Percentiles rank a stretch among this genome's conserved stretches.
Conservation (phyloP, 371 early-diverging fungal genomes). For the Mucor racemosus region DNA sequence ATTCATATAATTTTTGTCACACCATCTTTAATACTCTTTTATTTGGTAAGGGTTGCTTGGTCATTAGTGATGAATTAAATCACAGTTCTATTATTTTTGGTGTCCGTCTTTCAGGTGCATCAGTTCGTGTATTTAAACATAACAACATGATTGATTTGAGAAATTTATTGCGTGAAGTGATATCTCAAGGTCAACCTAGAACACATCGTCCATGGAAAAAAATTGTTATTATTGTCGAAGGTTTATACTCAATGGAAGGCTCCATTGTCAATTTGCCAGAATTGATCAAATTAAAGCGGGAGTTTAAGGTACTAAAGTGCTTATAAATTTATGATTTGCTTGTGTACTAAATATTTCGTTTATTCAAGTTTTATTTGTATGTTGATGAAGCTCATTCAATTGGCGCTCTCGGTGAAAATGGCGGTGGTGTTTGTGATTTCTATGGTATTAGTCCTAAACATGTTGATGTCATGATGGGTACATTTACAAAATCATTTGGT, state of each 20-base stretch:
- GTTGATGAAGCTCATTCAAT: constrained; percentile 99
- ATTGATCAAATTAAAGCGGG: constrained; percentile 89
- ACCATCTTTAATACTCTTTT: constrained; percentile 52
- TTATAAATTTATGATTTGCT: not conserved
- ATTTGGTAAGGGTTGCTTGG: constrained; percentile 91
- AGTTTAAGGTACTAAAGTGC: constrained; percentile 79
- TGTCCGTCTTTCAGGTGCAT: constrained; percentile 91
- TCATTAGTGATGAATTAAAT: constrained; percentile 98
- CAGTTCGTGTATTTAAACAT: constrained; percentile 96
- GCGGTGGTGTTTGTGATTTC: constrained; percentile 98
- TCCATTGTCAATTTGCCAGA: constrained; percentile 90
- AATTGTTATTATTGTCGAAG: constrained; percentile 98
- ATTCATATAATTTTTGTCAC: not conserved
- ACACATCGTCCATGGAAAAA: constrained; percentile 99
- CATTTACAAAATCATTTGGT: constrained; percentile 99
- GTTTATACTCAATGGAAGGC: constrained; percentile 99
- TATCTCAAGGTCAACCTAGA: constrained; percentile 98
- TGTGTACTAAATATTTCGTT: not conserved
- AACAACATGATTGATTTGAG: constrained; percentile 89
- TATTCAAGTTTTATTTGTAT: constrained; percentile 90
- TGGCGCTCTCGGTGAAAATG: constrained; percentile 94
- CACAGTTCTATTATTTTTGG: constrained; percentile 99
- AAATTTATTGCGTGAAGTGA: constrained; percentile 84
- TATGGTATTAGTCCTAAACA: constrained; percentile 86
- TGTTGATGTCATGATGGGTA: constrained; percentile 99